Conservation (phyloP, 106 monocot genomes). For the Allium fistulosum region DNA sequence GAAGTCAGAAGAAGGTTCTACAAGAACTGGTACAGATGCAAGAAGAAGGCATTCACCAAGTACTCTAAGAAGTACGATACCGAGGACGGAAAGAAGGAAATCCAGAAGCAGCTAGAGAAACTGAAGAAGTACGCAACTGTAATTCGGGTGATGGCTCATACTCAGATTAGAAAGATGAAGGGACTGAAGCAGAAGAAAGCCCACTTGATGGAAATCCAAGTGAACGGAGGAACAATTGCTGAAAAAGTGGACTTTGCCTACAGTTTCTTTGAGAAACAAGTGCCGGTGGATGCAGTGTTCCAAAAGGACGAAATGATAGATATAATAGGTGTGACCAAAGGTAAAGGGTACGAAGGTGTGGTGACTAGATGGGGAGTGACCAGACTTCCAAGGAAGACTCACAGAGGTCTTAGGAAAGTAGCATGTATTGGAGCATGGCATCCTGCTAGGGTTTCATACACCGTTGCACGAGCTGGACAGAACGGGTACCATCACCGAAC, state of each 20-base stretch:
- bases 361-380: conserved; percentile 74
- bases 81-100: conserved; percentile 80
- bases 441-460: conserved; percentile 61
- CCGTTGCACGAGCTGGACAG: conserved; percentile 57
- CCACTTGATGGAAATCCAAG: conserved; percentile 66
- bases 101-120: conserved; percentile 68
- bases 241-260: conserved; percentile 62
- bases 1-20: conserved; percentile 85
- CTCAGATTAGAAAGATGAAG: conserved; percentile 62
- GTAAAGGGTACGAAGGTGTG: conserved; percentile 66
- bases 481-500: conserved; percentile 70
- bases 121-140: conserved; percentile 88
- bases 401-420: conserved; percentile 57
- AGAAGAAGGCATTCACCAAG: conserved; percentile 85
- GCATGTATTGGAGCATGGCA: conserved; percentile 79
- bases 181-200: conserved; percentile 66
- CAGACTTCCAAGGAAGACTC: conserved; percentile 60
- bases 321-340: conserved; percentile 58
- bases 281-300: conserved; percentile 46
- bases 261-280: conserved; percentile 51
- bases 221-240: conserved; percentile 40
- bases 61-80: conserved; percentile 75
- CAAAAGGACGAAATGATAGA: conserved; percentile 67
- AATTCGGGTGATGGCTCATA: conserved; percentile 75
- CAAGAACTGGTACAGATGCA: conserved; percentile 82